A percentile compares a stretch with the other conserved stretches of the same genome.
phyloP scores from a whole-genome alignment of 2,329 filamentous ascomycete species.

The Hymenoscyphus occultus region DNA sequence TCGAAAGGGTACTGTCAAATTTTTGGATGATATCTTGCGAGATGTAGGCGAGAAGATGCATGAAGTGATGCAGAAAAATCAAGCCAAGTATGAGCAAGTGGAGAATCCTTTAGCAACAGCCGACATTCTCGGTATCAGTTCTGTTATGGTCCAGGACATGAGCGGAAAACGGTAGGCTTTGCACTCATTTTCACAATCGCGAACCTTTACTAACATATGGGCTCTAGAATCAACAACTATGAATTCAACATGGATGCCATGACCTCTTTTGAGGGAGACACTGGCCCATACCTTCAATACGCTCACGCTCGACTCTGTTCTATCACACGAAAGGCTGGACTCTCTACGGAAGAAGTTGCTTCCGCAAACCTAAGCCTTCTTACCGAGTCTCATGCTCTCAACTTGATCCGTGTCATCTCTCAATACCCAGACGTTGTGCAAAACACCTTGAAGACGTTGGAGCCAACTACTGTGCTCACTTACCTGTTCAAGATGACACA shows the following conservation, averaged over 20 bases:
- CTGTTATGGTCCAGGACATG: conserved; percentile 99
- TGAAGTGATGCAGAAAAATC: conserved; percentile 90
- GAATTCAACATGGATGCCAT: conserved; percentile 78
- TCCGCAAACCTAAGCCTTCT: conserved; percentile 66
- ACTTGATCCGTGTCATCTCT: conserved; percentile 71
- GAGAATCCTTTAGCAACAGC: conserved; percentile 77
- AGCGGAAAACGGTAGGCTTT: conserved; percentile 74
- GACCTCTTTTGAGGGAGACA: conserved; percentile 82
- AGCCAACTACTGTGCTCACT: conserved; percentile 63
- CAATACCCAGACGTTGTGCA: conserved; percentile 83
- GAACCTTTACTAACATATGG: conserved; percentile 9
- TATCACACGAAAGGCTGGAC: conserved; percentile 55
- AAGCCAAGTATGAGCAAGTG: conserved; percentile 86
- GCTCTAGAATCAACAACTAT: conserved; percentile 58
- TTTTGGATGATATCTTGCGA: conserved; percentile 66
- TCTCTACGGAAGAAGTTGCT: conserved; percentile 56
- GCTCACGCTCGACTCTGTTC: conserved; percentile 71
- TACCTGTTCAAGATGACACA: conserved; percentile 89
- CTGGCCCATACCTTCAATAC: conserved; percentile 81
- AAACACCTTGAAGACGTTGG: conserved; percentile 81
- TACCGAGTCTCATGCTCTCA: conserved; percentile 67
- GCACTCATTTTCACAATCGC: neutral
- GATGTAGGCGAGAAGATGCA: conserved; percentile 95
- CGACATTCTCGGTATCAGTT: conserved; percentile 86
- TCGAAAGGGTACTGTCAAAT: conserved; percentile 71